These are phyloP conservation scores for Phyllosticta paracitricarpa DNA, from an alignment of 2,329 filamentous ascomycete species.

Conservation along the genomic window DNA sequence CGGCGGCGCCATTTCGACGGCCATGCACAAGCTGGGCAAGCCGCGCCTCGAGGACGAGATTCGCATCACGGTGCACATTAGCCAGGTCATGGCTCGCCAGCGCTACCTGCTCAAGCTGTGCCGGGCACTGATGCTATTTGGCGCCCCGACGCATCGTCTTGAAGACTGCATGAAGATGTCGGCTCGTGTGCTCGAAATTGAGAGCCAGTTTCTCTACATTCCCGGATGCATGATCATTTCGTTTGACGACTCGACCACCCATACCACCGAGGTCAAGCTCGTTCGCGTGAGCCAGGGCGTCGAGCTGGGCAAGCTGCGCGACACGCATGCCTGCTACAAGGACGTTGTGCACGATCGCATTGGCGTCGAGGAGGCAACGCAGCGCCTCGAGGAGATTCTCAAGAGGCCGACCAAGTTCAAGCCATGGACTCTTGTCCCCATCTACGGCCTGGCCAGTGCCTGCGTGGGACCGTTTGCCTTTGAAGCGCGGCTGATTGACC, in stretches of 20 bases:
- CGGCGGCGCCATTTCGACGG: slow-evolving; percentile 25
- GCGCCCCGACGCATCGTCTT: slow-evolving; percentile 80
- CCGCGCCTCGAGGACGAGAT: slow-evolving; percentile 40
- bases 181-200: slow-evolving; percentile 76
- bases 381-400: slow-evolving; percentile 53
- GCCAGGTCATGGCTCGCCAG: slow-evolving; percentile 65
- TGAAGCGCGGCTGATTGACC: slow-evolving; percentile 62
- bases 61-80: slow-evolving; percentile 51
- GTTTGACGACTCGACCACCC: slow-evolving; percentile 64
- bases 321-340: slow-evolving; percentile 70
- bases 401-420: slow-evolving; percentile 45
- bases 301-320: slow-evolving; percentile 62
- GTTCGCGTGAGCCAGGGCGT: slow-evolving; percentile 59
- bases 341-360: slow-evolving; percentile 72
- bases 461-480: slow-evolving; percentile 75
- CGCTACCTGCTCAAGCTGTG: slow-evolving; percentile 78
- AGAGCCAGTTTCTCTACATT: slow-evolving; percentile 81
- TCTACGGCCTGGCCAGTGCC: slow-evolving; percentile 68
- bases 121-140: slow-evolving; percentile 77
- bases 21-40: slow-evolving; percentile 26
- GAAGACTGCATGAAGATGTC: slow-evolving; percentile 92
- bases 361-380: slow-evolving; percentile 59
- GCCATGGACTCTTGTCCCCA: slow-evolving; percentile 42
- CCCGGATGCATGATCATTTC: slow-evolving; percentile 92
- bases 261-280: slow-evolving; percentile 72